Evolutionary conservation across 140 eudicot species (phyloP).

Genomic region (Cichorium intybus): DNA sequence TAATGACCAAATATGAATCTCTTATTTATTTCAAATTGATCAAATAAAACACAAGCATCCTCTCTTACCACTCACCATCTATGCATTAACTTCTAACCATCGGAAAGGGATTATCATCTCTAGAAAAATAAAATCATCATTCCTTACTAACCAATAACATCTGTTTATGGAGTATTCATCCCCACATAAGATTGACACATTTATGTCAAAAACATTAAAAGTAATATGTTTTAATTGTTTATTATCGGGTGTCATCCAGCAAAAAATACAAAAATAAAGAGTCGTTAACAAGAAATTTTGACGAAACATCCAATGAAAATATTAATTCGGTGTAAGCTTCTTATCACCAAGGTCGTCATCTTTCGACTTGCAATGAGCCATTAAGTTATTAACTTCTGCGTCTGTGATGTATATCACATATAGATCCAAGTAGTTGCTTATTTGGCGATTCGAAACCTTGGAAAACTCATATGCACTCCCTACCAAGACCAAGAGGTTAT

Average conservation of each 20-base stretch:
- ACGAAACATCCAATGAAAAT: slow-evolving; percentile 23
- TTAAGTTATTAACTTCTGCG: slow-evolving; percentile 19
- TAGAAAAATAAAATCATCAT: slow-evolving; percentile 27
- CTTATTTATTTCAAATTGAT: background rate
- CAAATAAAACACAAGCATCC: background rate
- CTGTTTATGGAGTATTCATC: background rate
- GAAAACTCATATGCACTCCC: background rate
- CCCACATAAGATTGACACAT: background rate
- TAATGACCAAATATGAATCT: background rate
- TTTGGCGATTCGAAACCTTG: background rate
- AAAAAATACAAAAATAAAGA: background rate
- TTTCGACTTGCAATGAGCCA: slow-evolving; percentile 20
- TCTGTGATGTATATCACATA: slow-evolving; percentile 13
- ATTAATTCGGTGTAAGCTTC: background rate
- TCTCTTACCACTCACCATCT: slow-evolving; percentile 11
- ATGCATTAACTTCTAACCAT: slow-evolving; percentile 13
- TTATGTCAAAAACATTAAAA: slow-evolving; percentile 4
- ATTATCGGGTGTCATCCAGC: background rate
- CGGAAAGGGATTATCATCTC: slow-evolving; percentile 16
- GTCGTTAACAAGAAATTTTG: slow-evolving; percentile 11
- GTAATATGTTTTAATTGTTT: background rate
- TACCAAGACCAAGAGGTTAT: slow-evolving; percentile 9
- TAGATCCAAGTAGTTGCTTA: background rate
- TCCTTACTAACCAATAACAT: slow-evolving; percentile 32
- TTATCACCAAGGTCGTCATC: slow-evolving; percentile 29